Base-by-base conservation (phyloP, 805 yeast species). In the Sporopachydermia quercuum region DNA sequence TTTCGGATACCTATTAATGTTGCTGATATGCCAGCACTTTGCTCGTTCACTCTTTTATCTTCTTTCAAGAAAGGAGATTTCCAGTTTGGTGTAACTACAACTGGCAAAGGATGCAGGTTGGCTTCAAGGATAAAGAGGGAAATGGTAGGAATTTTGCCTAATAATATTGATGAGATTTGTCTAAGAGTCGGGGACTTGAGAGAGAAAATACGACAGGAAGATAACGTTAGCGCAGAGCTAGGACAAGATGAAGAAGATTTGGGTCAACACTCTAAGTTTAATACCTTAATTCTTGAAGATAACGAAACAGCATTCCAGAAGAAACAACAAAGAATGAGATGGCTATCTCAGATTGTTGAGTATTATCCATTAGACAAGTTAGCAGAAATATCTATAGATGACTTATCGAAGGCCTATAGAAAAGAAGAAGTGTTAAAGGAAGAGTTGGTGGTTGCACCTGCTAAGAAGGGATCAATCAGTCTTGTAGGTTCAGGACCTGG, bases 401-500 rank as follows among this genome's bases (percentile, higher is more conserved):
- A 78, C 46, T 62, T 82, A 40, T 56, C 71, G 1, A 55, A 57
- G 13, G 67, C 61, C 8, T 71, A 68, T 47, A 48, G 39, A 15
- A 11, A 15, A 8, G 35, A 16, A 6, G 40, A 8, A 17, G 30
- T 14, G 3, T 15, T 19, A 3, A 19, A 19, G 15, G 38, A 39
- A 27, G 13, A 46, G 15, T 19, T 36, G 2, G 15, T 15, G 15
- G 18, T 23, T 6, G 15, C 42, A 1, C 14, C 13, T 3, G 3
- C 38, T 3, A 47, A 47, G 17, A 56, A 50, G 37, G 94, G 94
- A 1, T 46, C 66, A 2, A 78, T 87, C 6, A 72, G 91, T 2
- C 64, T 89, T n/a, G 86, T 89, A 15, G 97, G 97, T 1, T 70
- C 95, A 2, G 97, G 97, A 0, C 96, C 97, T 0, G 97, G 97